These are phyloP conservation scores for Hirsutella rhossiliensis DNA, from an alignment of 2,329 filamentous ascomycete species.

Conservation along the genomic window DNA sequence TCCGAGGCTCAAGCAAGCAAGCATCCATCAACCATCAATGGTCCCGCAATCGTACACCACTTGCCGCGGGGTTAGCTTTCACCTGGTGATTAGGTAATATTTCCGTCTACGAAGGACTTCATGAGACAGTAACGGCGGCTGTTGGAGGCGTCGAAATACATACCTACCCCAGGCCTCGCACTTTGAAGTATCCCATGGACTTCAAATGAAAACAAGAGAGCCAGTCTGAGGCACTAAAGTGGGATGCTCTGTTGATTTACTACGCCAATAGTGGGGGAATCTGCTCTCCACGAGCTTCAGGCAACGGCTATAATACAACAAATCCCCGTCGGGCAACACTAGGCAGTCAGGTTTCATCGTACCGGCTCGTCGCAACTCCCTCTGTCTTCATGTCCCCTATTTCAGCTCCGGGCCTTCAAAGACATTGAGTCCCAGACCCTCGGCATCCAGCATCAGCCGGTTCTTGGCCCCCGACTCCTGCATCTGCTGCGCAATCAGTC, in stretches of 20 bases:
- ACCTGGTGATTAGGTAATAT: too few species aligned
- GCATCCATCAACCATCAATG: too few species aligned
- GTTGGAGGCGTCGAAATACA: too few species aligned
- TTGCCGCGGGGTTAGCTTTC: too few species aligned
- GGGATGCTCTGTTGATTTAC: background rate
- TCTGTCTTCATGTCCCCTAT: conserved; percentile 5
- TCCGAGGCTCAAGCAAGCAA: too few species aligned
- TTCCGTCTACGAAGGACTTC: too few species aligned
- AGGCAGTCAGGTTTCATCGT: background rate
- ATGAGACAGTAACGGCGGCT: too few species aligned
- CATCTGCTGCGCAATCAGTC: conserved; percentile 74
- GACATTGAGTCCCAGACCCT: conserved; percentile 86
- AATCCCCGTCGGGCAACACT: background rate
- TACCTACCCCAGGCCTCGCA: too few species aligned
- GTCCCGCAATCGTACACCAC: too few species aligned
- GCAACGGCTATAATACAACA: background rate
- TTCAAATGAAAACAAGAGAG: too few species aligned
- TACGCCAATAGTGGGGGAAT: background rate
- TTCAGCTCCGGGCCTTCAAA: conserved; percentile 40
- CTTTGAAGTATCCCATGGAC: too few species aligned
- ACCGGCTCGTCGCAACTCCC: background rate
- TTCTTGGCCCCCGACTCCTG: conserved; percentile 82
- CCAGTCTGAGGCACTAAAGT: too few species aligned
- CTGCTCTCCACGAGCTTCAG: background rate
- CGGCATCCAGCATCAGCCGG: conserved; percentile 84